These are phyloP conservation scores for Cladosporium sp. DNA, from an alignment of 2,329 filamentous ascomycete species.

Conservation along the genomic window DNA sequence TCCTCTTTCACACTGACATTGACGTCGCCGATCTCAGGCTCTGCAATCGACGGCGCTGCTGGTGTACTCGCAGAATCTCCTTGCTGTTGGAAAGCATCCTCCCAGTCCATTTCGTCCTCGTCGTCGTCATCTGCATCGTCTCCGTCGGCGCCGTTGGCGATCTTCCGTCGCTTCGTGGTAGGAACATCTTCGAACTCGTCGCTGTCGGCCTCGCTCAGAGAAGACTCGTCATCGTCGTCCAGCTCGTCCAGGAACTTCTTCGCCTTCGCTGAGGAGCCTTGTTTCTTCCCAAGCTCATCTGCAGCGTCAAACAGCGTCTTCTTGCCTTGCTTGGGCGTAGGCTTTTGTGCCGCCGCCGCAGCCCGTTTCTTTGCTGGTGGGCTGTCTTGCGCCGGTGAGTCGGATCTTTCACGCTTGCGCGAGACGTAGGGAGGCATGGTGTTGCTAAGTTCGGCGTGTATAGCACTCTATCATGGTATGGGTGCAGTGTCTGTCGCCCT, in stretches of 20 bases:
- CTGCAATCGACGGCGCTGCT: constrained; percentile 19
- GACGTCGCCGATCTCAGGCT: constrained; percentile 35
- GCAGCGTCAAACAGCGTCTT: constrained; percentile 47
- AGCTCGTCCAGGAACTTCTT: constrained; percentile 41
- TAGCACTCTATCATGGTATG: neutral
- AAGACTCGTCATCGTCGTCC: constrained; percentile 42
- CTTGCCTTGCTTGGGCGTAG: constrained; percentile 31
- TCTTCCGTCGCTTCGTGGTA: constrained; percentile 46
- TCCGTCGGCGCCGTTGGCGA: constrained; percentile 47
- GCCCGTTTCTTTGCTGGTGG: constrained; percentile 37
- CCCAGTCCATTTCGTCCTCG: constrained; percentile 62
- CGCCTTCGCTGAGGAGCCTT: constrained; percentile 30
- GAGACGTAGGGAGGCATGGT: constrained; percentile 68
- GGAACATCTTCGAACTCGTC: constrained; percentile 53
- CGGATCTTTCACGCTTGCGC: constrained; percentile 64
- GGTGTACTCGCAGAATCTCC: constrained; percentile 17
- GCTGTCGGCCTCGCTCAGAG: constrained; percentile 46
- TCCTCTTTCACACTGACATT: constrained; percentile 39
- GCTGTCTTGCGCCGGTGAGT: constrained; percentile 40
- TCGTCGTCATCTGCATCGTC: constrained; percentile 55
- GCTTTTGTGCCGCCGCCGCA: constrained; percentile 24
- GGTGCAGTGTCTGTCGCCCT: neutral
- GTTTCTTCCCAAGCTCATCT: constrained; percentile 40
- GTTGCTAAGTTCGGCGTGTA: neutral
- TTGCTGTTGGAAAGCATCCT: constrained; percentile 51